Evolutionary conservation across 129 eudicot species (phyloP), one percentile per base, ranked within the genome.

Genomic region (Flaveria robusta): DNA sequence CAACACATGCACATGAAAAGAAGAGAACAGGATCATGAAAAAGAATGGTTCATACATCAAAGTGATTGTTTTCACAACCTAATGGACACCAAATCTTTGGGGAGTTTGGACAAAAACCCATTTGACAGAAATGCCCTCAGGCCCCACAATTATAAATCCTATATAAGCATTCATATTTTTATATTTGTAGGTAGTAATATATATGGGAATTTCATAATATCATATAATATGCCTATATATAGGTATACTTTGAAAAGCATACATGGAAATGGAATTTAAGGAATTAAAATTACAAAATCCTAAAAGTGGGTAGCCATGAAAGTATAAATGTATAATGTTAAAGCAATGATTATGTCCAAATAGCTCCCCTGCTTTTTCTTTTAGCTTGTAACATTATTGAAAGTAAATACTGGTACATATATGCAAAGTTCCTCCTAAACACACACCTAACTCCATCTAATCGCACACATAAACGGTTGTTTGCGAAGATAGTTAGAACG

Each of bases 241-340:
- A 10, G 75, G 75, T 29, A 55, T 76, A 42, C 22, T 50, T 5
- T 42, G 68, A 77, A 45, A 58, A 47, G 59, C 22, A 69, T 69
- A 43, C n/a, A 31, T 68, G 69, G 68, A 68, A 42, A 23, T 39
- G 31, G 27, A 54, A 16, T 42, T 55, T 24, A 42, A 20, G n/a
- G 24, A 64, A 18, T 27, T n/a, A 64, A n/a, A 18, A 29, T 47
- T 5, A 43, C 7, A 77, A n/a, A 18, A 66, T 9, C 26, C 19
- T 19, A 58, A 78, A 70, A 70, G 70, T 19, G 64, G 51, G 62
- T 78, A 70, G 70, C 77, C 77, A 70, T 24, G 71, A 70, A 78
- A 70, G 82, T 78, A 70, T 45, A 70, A 70, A 78, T 58, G 82
- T 78, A 70, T 45, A 70, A 86, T 86, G 88, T 74, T 79, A 70